phyloP scores from a whole-genome alignment of 2,329 filamentous ascomycete genomes.

The Myriosclerotinia duriaeana region DNA sequence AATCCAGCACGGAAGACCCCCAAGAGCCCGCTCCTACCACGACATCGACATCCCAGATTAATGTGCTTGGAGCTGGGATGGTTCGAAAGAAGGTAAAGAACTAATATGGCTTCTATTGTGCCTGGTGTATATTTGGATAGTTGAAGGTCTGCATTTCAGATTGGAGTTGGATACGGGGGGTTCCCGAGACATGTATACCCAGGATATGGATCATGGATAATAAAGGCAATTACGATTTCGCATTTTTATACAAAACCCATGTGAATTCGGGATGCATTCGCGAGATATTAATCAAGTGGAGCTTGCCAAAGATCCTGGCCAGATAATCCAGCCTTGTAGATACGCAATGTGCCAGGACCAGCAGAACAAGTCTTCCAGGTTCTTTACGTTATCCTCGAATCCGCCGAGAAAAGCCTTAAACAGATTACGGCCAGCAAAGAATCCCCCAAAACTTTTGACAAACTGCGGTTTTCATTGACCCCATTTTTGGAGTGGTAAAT shows the following conservation, averaged over 20 bases:
- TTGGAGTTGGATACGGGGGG: slow-evolving; percentile 12
- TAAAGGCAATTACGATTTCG: neutral
- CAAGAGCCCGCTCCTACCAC: slow-evolving; percentile 17
- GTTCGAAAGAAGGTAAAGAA: slow-evolving; percentile 59
- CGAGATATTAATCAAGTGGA: neutral
- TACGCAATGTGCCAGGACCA: neutral
- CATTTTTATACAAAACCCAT: neutral
- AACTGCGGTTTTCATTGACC: neutral
- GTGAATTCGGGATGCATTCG: slow-evolving; percentile 7
- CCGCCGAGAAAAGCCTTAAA: neutral
- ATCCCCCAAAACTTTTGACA: neutral
- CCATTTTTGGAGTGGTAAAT: slow-evolving; percentile 7
- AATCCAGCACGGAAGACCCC: slow-evolving; percentile 36
- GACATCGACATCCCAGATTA: slow-evolving; percentile 40
- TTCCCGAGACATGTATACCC: slow-evolving; percentile 11
- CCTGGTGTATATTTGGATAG: neutral
- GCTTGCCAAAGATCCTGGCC: neutral
- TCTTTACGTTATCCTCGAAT: neutral
- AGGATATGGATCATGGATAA: slow-evolving; percentile 18
- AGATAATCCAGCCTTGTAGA: neutral
- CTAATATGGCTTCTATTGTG: slow-evolving; percentile 24
- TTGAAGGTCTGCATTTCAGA: neutral
- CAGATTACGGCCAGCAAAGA: neutral
- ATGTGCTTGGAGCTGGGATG: slow-evolving; percentile 51
- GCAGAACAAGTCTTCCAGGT: neutral